A percentile compares a stretch with the other conserved stretches of the same genome.
phyloP scores from a whole-genome alignment of 371 early-diverging fungal species.

The Apophysomyces elegans region DNA sequence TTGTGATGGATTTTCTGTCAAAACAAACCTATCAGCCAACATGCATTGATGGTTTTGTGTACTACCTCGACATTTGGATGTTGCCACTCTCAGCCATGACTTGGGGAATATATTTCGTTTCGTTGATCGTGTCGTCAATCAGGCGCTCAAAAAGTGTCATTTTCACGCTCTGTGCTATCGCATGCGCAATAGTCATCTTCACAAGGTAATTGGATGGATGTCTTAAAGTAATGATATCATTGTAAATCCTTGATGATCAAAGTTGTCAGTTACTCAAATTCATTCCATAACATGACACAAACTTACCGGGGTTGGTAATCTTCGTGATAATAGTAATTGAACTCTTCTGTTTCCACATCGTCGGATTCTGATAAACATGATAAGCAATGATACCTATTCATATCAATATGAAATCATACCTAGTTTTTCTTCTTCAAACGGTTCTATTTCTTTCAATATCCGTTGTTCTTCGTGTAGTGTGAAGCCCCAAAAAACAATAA shows the following conservation, averaged over 20 bases:
- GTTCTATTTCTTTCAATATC: constrained; percentile 69
- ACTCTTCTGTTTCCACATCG: constrained; percentile 90
- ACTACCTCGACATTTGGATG: constrained; percentile 72
- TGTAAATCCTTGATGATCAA: constrained; percentile 40
- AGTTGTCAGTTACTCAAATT: neutral
- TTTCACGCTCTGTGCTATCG: constrained; percentile 88
- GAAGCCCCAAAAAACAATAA: constrained; percentile 96
- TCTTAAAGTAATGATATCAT: constrained; percentile 62
- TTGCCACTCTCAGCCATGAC: constrained; percentile 83
- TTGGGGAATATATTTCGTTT: constrained; percentile 85
- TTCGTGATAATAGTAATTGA: constrained; percentile 87
- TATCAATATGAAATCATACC: constrained; percentile 35
- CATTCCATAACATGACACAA: constrained; percentile 10
- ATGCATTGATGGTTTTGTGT: neutral
- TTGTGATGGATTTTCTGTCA: constrained; percentile 61
- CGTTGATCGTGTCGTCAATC: constrained; percentile 83
- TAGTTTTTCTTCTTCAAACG: constrained; percentile 75
- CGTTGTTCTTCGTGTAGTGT: constrained; percentile 80
- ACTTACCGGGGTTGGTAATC: constrained; percentile 69
- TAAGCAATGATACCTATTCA: constrained; percentile 5
- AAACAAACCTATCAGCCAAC: neutral
- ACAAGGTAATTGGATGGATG: constrained; percentile 59
- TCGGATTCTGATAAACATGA: constrained; percentile 46
- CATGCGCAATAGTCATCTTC: constrained; percentile 82
- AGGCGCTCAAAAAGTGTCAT: constrained; percentile 83